phyloP scores from a whole-genome alignment of 106 monocot species.

The Hemerocallis citrina region DNA sequence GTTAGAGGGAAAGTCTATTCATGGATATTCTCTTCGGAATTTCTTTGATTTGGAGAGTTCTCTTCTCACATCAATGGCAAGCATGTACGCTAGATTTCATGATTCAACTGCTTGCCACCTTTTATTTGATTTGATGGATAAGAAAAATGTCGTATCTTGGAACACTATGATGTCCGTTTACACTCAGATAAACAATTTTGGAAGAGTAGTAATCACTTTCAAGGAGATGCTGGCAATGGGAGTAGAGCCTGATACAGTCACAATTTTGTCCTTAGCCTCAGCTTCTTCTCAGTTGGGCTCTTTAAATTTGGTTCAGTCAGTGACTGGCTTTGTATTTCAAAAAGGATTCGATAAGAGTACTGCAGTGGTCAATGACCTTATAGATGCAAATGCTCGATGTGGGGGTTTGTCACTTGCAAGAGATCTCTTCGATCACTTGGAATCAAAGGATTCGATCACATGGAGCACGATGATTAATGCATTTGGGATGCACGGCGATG shows the following conservation, averaged over 20 bases:
- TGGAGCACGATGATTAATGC: constrained; percentile 75
- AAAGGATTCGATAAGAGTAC: constrained; percentile 29
- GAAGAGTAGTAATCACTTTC: constrained; percentile 26
- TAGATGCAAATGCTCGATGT: constrained; percentile 43
- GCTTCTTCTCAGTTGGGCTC: constrained; percentile 35
- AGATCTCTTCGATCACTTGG: constrained; percentile 27
- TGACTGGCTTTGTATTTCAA: constrained; percentile 21
- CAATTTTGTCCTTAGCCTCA: constrained; percentile 39
- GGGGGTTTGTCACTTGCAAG: constrained; percentile 36
- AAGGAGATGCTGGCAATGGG: constrained; percentile 34
- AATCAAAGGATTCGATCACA: constrained; percentile 40
- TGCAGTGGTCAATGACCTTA: constrained; percentile 34
- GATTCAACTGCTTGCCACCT: constrained; percentile 21
- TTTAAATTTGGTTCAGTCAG: constrained; percentile 16
- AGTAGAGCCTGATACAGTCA: constrained; percentile 40
- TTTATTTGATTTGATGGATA: constrained; percentile 23
- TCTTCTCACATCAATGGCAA: constrained; percentile 40
- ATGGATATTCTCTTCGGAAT: constrained; percentile 49
- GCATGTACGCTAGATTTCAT: constrained; percentile 52
- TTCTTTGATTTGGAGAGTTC: constrained; percentile 14
- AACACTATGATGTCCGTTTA: constrained; percentile 60
- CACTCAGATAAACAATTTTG: constrained; percentile 18
- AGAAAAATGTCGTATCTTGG: constrained; percentile 37
- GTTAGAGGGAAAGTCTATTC: constrained; percentile 36
- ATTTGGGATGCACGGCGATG: constrained; percentile 56